Conservation (phyloP, 257 asterid genomes). For the Solanum chmielewskii region DNA sequence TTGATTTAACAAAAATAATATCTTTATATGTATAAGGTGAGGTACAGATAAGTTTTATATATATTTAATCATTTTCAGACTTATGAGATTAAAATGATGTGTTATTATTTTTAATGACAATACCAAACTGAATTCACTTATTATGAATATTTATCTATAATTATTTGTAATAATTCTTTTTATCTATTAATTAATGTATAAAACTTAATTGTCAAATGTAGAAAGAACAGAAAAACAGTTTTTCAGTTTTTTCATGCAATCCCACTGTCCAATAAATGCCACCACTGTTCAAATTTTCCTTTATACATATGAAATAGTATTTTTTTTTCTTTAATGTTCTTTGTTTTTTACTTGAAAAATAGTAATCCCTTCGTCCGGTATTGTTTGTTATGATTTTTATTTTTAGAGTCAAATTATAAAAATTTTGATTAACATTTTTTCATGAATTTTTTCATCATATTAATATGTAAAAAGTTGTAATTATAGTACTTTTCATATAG, state of each 20-base stretch:
- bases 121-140: neutral
- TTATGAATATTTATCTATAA: neutral
- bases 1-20: neutral
- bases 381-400: too few species aligned
- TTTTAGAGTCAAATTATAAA: too few species aligned
- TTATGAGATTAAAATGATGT: neutral
- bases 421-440: too few species aligned
- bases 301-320: neutral
- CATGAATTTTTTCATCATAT: too few species aligned
- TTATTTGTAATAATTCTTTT: neutral
- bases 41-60: neutral
- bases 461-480: too few species aligned
- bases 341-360: neutral
- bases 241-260: neutral
- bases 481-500: too few species aligned
- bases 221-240: neutral
- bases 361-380: fast-evolving
- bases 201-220: neutral
- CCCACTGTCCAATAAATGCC: neutral
- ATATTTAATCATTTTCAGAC: fast-evolving
- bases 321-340: neutral
- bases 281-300: neutral
- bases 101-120: neutral
- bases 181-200: neutral
- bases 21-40: neutral